Conservation (phyloP, 192 early-diverging fungal species). For the Allomyces arbusculus region DNA sequence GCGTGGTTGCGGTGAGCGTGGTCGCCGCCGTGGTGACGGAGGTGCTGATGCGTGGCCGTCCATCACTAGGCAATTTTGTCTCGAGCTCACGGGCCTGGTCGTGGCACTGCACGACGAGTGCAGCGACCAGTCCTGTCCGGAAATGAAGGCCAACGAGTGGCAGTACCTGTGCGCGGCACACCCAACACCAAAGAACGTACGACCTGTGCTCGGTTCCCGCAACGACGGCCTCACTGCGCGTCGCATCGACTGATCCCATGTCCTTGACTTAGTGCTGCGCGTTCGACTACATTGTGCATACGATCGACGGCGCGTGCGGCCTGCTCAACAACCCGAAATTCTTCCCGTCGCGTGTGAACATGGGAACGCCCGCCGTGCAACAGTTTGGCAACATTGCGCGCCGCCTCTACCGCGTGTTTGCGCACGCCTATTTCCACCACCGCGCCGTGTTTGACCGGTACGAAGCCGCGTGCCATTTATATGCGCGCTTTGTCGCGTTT, state of each 20-base stretch:
- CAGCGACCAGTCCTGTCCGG: conserved; percentile 50
- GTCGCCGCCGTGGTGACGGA: neutral
- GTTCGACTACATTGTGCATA: conserved; percentile 82
- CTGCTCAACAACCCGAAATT: conserved; percentile 52
- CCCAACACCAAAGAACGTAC: conserved; percentile 44
- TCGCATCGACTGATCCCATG: no score
- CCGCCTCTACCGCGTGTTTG: conserved; percentile 91
- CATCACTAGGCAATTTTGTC: conserved; percentile 51
- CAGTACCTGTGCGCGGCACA: conserved; percentile 87
- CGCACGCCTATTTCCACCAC: conserved; percentile 87
- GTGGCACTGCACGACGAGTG: conserved; percentile 53
- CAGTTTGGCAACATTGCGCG: conserved; percentile 72
- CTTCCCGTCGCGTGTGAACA: conserved; percentile 50
- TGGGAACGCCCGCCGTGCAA: conserved; percentile 53
- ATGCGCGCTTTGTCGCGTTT: neutral
- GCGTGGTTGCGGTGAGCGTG: neutral
- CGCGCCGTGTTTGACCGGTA: conserved; percentile 67
- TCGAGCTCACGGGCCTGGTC: conserved; percentile 62
- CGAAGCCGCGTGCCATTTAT: conserved; percentile 26
- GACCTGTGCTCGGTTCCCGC: neutral
- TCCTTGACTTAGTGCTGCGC: conserved; percentile 46
- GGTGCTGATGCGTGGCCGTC: neutral
- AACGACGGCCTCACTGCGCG: neutral
- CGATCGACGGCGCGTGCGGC: conserved; percentile 68
- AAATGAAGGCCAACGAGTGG: conserved; percentile 86